Base-by-base conservation (phyloP, 495 filamentous ascomycete genomes). In the Neurospora pannonica region DNA sequence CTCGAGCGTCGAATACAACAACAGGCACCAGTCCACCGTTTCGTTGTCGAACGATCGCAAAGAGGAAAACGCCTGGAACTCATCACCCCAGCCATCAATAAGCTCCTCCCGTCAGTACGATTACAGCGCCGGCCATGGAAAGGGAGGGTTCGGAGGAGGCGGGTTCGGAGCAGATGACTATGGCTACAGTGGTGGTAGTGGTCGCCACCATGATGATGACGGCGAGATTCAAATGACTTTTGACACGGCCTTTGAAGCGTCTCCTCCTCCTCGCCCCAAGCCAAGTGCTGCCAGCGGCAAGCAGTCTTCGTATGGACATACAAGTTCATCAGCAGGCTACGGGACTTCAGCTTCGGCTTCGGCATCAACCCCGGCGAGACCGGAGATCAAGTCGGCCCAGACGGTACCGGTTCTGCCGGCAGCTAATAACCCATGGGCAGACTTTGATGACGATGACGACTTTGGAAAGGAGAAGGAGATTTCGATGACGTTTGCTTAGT, bases 391-490 rank as follows among this genome's bases (percentile, higher is more conserved):
- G 78, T 79, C 82, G 24, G 72, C 81, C 4, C 80, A 82, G 71
- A 86, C 83, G 54, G 78, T 83, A 72, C 85, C 84, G 1, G 83
- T 81, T 71, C 72, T 85, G 9, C 46, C 80, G 86, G 39, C 92
- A 84, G 76, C 90, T 85, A 94, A 34, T 67, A 67, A 97, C 83
- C 93, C 93, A 10, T 97, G 94, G 94, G 91, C 90, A 0, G 93
- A 96, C 74, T 86, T 90, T 71, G 93, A 95, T 72, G 88, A 91
- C 69, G 92, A 93, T 31, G 87, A 92, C 78, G 83, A 97, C 80
- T 84, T 92, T 85, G 85, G 93, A 79, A 81, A 87, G 77, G 85
- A 90, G 80, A 87, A 95, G 88, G 83, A 94, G 86, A 90, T 92
- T 87, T 82, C 90, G 79, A 82, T 92, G 85, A 90, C 95, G 86